Conservation (phyloP, 2,329 filamentous ascomycete species). For the Fusarium nurragi region DNA sequence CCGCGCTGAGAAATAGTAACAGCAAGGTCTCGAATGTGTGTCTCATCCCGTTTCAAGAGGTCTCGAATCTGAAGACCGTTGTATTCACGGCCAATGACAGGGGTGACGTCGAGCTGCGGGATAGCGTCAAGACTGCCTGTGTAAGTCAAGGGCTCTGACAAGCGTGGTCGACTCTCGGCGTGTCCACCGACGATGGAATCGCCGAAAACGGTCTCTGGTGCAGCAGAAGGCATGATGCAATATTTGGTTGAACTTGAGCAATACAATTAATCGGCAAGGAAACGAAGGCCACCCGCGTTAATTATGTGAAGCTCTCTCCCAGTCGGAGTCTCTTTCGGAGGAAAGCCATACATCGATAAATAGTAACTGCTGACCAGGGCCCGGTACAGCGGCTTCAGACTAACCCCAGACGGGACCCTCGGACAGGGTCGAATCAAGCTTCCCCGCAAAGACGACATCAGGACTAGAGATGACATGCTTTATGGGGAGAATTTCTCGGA, state of each 20-base stretch:
- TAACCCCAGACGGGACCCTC: conserved; percentile 29
- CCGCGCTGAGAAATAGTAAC: conserved; percentile 57
- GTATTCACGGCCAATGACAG: conserved; percentile 62
- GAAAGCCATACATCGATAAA: conserved; percentile 6
- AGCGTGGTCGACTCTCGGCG: conserved; percentile 43
- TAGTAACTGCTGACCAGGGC: conserved; percentile 3
- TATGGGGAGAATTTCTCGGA: conserved; percentile 47
- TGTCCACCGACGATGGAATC: conserved; percentile 46
- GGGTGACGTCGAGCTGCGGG: conserved; percentile 54
- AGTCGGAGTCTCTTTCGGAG: conserved; percentile 32
- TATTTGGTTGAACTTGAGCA: conserved; percentile 9
- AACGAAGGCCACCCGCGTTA: not conserved
- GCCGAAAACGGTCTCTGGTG: conserved; percentile 40
- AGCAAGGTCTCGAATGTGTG: conserved; percentile 63
- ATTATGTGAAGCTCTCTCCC: conserved; percentile 28
- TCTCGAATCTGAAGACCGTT: conserved; percentile 49
- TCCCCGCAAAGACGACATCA: conserved; percentile 46
- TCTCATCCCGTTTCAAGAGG: conserved; percentile 53
- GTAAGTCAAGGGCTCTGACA: conserved; percentile 51
- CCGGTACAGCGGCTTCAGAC: conserved; percentile 5
- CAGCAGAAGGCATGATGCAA: conserved; percentile 50
- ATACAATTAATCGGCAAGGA: conserved; percentile 9
- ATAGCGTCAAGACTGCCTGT: conserved; percentile 54
- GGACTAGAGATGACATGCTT: conserved; percentile 40
- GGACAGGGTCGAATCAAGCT: conserved; percentile 38